Evolutionary conservation across 2,329 filamentous ascomycete genomes (phyloP), one percentile per base, ranked within the genome.

Genomic region (Basipetospora sp.): DNA sequence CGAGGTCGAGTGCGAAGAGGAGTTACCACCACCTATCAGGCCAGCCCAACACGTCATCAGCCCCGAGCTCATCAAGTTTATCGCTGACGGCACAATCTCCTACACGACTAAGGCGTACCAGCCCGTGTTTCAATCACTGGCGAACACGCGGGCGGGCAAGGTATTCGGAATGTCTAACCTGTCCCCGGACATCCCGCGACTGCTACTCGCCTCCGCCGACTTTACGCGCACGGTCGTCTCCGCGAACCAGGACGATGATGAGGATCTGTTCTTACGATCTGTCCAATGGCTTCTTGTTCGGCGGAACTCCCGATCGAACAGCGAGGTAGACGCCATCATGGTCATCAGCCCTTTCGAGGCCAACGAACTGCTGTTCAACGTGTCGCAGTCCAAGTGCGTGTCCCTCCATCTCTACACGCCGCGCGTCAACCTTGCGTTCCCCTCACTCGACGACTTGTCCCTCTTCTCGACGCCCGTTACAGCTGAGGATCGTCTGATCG

Each of bases 331-430:
- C 19, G 38, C 1, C 39, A 45, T 13, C 5, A 47, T 74, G n/a
- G 42, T 80, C 0, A 59, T 80, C 46, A 80, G 73, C 44, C 70
- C 72, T 0, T 69, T 53, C 19, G 79, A 83, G 44, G 77, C 71
- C 0, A 59, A 80, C 3, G 11, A 52, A 2, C 52, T 81, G 0
- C 43, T 71, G 0, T 45, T 55, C 0, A 5, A 28, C 0, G 63
- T 80, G 3, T 38, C 44, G 1, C 16, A 33, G 0, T 62, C 54
- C 0, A 39, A 42, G 0, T 31, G 43, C 4, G 62, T 67, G 0
- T 49, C 51, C 0, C 46, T 80, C 32, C 66, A 71, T 45, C 29
- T 73, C 0, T 78, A 75, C 41, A 47, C 64, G 1, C 60, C 72
- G 1, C 58, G 67, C 0, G 50, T 54, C 1, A 62, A 55, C 38